Evolutionary conservation across 108 stramenopile species (phyloP), one percentile per base, ranked within the genome.

Genomic region (Nitzschia sp.): DNA sequence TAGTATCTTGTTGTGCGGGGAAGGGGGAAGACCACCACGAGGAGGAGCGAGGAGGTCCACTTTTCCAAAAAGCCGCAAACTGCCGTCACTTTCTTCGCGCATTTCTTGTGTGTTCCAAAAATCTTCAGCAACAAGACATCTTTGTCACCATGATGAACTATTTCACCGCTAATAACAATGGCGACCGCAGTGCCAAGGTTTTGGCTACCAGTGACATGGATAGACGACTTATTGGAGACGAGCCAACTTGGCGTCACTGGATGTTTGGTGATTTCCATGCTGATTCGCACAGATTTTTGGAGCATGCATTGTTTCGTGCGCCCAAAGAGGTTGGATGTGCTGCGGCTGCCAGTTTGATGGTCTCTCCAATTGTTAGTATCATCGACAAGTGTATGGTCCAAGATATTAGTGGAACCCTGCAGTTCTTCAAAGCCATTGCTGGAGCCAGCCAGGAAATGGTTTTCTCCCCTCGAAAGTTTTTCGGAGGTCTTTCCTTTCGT

Each of bases 341-440:
- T 10, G 57, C 65, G 14, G 57, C 71, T 29, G 77, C 77, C 10
- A 43, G 63, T 39, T 55, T 62, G 10, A 41, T 79, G 19, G 78
- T 79, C 12, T 70, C 73, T 56, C 78, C 78, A 0, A 50, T 79
- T 14, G 78, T 79, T 21, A 46, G 38, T 14, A 79, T 79, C 43
- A 79, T 79, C 24, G 78, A 79, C 69, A 79, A 79, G 48, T 51
- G 51, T 15, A 70, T 79, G 24, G 78, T 79, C 7, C 73, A 79
- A 54, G 73, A 74, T 59, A 75, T 79, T 58, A 42, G 65, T 20
- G 63, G 73, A 22, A 51, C 52, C 19, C 26, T 38, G 6, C 41
- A 60, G 51, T 70, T 79, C 41, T 64, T 66, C 42, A 67, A 39
- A 17, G 63, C 78, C 11, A 65, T 79, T 10, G 58, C 39, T 21